Conservation (phyloP, 2,329 filamentous ascomycete genomes). For the Trichoderma oligosporum region DNA sequence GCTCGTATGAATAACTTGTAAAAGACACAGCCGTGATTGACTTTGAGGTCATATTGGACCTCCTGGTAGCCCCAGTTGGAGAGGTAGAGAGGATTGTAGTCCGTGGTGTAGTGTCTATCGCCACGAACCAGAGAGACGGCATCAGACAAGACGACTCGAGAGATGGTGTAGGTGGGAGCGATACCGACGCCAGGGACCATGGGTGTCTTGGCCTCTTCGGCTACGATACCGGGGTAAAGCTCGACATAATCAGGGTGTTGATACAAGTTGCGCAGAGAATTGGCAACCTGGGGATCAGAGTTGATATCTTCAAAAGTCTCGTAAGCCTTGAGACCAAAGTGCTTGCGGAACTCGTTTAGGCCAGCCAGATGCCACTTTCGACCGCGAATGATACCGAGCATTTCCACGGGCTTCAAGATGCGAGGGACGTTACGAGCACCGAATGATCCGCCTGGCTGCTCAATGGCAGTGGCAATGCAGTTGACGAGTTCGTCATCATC, state of each 20-base stretch:
- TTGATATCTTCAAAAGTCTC: slow-evolving; percentile 81
- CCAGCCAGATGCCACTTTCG: slow-evolving; percentile 73
- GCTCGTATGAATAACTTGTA: slow-evolving; percentile 79
- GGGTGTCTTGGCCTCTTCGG: slow-evolving; percentile 70
- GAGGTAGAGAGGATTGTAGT: slow-evolving; percentile 68
- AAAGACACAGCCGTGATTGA: slow-evolving; percentile 79
- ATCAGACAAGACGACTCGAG: slow-evolving; percentile 71
- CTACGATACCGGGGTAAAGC: slow-evolving; percentile 73
- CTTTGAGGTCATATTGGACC: slow-evolving; percentile 64
- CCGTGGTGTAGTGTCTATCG: slow-evolving; percentile 74
- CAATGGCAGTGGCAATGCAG: slow-evolving; percentile 64
- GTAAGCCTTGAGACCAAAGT: slow-evolving; percentile 73
- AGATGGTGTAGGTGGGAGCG: slow-evolving; percentile 71
- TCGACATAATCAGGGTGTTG: slow-evolving; percentile 77
- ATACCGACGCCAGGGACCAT: slow-evolving; percentile 74
- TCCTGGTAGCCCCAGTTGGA: slow-evolving; percentile 84
- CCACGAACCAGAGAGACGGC: slow-evolving; percentile 75
- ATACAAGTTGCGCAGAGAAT: slow-evolving; percentile 64
- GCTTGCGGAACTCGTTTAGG: slow-evolving; percentile 80
- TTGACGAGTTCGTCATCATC: slow-evolving; percentile 72
- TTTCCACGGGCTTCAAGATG: slow-evolving; percentile 70
- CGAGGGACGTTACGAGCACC: slow-evolving; percentile 71
- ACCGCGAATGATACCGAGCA: slow-evolving; percentile 74
- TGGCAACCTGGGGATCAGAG: slow-evolving; percentile 65
- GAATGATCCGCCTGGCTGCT: slow-evolving; percentile 73